Evolutionary conservation across 306 rosid genomes (phyloP), one percentile per base, ranked within the genome.

Genomic region (Prunus padus): DNA sequence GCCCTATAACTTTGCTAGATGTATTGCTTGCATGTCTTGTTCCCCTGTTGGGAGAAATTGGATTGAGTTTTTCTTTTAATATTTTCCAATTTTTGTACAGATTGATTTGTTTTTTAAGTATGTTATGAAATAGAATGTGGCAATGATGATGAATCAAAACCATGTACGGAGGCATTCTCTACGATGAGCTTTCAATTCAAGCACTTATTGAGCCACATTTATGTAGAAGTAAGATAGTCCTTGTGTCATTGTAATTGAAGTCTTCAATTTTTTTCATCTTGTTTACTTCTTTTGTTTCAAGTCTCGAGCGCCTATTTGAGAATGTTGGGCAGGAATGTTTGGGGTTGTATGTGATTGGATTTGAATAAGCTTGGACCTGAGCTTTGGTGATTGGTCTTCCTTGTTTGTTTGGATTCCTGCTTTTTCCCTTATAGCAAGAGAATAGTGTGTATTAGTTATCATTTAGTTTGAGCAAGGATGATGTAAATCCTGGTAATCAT

Each of bases 61-160:
- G 31, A 22, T 57, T 57, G 31, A 57, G 63, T 25, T 26, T 30
- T 18, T 55, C 20, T n/a, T 28, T 30, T 26, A 5, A 28, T 30
- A 26, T 61, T 61, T 30, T 26, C 5, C 20, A 61, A 30, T 30
- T 61, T 5, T 14, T 61, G 4, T 61, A 28, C 66, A 14, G 66
- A 30, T 61, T 61, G 66, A 28, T 25, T 28, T 14, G 37, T 2
- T 5, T 7, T 28, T 10, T 37, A 52, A 55, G 28, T 7, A 61
- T 70, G 22, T 37, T 56, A 23, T 40, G 66, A 40, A 37, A 37
- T 56, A 23, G 55, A 42, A 20, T 72, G 65, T 40, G 40, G 66
- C 76, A 40, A 22, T 40, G 66, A 22, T 72, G 67, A 40, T 72
- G 40, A 72, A 22, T 42, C 66, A 72, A 56, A 33, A 54, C 52